phyloP scores from a whole-genome alignment of 495 filamentous ascomycete species.

The Choiromyces venosus region DNA sequence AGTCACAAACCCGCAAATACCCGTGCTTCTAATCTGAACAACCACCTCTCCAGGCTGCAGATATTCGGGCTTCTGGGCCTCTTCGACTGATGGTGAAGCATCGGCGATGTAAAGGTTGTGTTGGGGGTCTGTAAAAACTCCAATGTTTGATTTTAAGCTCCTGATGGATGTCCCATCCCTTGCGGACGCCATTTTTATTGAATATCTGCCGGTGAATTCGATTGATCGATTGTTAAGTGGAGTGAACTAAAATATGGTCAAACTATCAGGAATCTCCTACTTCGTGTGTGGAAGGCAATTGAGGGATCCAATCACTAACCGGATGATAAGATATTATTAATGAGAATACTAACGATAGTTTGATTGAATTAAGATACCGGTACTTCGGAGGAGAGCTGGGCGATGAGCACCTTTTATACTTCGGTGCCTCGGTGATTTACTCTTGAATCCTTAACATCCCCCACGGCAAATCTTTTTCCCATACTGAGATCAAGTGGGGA shows the following conservation, averaged over 20 bases:
- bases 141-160: constrained; percentile 72
- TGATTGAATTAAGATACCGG: neutral
- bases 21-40: constrained; percentile 78
- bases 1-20: constrained; percentile 76
- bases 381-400: neutral
- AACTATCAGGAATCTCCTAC: neutral
- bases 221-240: neutral
- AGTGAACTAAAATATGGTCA: neutral
- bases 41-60: constrained; percentile 78
- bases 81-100: constrained; percentile 66
- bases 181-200: constrained; percentile 6
- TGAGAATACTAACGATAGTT: neutral
- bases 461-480: neutral
- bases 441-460: neutral
- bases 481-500: neutral
- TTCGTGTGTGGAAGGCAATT: neutral
- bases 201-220: constrained; percentile 3
- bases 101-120: constrained; percentile 88
- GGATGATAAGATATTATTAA: neutral
- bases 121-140: constrained; percentile 86
- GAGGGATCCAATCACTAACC: neutral
- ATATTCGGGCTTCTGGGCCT: constrained; percentile 61
- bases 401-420: neutral
- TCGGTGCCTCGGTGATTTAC: neutral
- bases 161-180: neutral